Conservation (phyloP, 768 basidiomycete genomes). For the Mycena galericulata region DNA sequence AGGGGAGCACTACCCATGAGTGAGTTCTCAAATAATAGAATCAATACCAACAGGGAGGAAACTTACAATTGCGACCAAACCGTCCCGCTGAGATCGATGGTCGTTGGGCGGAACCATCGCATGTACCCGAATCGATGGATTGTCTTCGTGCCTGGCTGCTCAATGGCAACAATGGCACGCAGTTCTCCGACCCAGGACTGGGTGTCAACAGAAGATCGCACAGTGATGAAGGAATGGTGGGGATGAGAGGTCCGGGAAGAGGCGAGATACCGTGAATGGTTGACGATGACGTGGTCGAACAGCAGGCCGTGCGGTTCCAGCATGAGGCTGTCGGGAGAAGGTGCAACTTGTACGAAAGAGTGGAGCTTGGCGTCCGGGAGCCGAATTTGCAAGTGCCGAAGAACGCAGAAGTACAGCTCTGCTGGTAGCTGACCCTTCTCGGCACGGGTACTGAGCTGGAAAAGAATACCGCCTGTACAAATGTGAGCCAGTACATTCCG, state of each 20-base stretch:
- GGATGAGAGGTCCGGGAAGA: not conserved
- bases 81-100: not conserved
- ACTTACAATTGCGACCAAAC: slow-evolving; percentile 18
- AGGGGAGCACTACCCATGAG: not conserved
- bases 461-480: not conserved
- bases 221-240: not conserved
- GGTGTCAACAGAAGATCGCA: not conserved
- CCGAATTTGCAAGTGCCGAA: slow-evolving; percentile 1
- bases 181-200: slow-evolving; percentile 15
- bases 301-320: not conserved
- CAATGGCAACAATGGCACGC: not conserved
- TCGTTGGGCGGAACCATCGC: slow-evolving; percentile 14
- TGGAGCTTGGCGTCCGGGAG: not conserved
- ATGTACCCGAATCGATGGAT: slow-evolving; percentile 6
- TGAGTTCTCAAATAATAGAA: too few species aligned
- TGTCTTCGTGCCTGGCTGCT: not conserved
- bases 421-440: not conserved
- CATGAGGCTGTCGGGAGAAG: not conserved
- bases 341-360: not conserved
- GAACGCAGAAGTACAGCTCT: not conserved
- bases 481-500: too few species aligned
- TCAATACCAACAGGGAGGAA: too few species aligned
- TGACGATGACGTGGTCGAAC: slow-evolving; percentile 13
- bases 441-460: not conserved
- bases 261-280: not conserved